Evolutionary conservation across 2,329 filamentous ascomycete species (phyloP), one percentile per base, ranked within the genome.

Genomic region (Diplodia sapinea): DNA sequence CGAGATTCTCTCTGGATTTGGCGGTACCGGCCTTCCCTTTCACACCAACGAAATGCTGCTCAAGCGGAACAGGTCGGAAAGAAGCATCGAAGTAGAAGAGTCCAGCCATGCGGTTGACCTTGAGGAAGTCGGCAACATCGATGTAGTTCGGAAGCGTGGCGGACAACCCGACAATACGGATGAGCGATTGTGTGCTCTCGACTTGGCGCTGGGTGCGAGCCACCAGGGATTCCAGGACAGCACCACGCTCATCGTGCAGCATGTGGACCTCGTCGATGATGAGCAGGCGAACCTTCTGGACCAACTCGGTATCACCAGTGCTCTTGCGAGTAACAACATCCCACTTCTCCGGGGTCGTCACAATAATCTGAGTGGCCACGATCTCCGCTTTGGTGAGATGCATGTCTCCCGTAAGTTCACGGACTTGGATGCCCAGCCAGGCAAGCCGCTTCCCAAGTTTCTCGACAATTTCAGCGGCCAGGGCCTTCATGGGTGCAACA

Each of bases 261-360:
- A 99, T 99, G 76, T 99, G 95, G 1, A 99, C 95, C 81, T 99
- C 95, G 78, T 99, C 95, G 70, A 99, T 98, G 74, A 99, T 98
- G 69, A 99, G 86, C 1, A 99, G 84, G 12, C 94, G 89, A 29
- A 99, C 95, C 77, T 99, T 99, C 74, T 99, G 95, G 15, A 99
- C 96, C 3, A 99, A 86, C 76, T 98, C 95, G 0, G 95, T 98
- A 76, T 99, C 95, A 17, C 96, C 95, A 0, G 94, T 98, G 67
- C 94, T 96, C 80, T 98, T 99, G 69, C 95, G 87, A 3, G 95
- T 99, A 5, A 99, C 92, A 0, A 99, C 95, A 77, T 99, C 95
- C 96, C 96, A 99, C 80, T 99, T 99, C 80, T 99, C 95, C 43
- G 95, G 95, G 0, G 95, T 99, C 0, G 96, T 99, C 61, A 99